Conservation (phyloP, 1,284 basidiomycete genomes). For the Papiliotrema nemorosa region DNA sequence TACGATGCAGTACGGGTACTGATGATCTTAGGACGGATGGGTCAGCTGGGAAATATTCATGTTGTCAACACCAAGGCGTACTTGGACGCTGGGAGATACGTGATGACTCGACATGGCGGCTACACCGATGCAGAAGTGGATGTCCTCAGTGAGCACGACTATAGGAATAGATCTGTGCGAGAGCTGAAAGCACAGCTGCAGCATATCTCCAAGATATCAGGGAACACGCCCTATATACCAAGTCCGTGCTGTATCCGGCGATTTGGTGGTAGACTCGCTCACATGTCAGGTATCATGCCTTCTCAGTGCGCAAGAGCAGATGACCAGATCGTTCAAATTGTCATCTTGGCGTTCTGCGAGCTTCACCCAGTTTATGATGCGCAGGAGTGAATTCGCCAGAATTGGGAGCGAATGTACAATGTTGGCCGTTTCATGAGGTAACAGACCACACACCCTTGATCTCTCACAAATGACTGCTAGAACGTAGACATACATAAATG, state of each 20-base stretch:
- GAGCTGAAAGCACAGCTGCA: neutral
- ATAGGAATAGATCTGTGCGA: neutral
- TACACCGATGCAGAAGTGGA: conserved; percentile 25
- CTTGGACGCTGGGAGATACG: conserved; percentile 17
- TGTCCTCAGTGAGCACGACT: conserved; percentile 15
- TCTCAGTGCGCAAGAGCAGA: conserved; percentile 5
- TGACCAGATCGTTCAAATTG: neutral
- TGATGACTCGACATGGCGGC: conserved; percentile 15
- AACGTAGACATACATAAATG: no score
- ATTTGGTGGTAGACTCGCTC: neutral
- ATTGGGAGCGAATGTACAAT: neutral
- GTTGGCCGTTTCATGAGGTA: no score
- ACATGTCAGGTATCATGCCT: conserved; percentile 6
- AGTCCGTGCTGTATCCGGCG: neutral
- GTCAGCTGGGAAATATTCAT: conserved; percentile 20
- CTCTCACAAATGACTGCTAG: no score
- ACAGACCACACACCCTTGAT: no score
- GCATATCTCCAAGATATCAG: conserved; percentile 3
- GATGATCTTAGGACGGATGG: conserved; percentile 12
- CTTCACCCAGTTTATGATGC: neutral
- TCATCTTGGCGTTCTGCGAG: neutral
- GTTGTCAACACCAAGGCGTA: conserved; percentile 17
- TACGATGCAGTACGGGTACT: neutral
- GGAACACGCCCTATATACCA: conserved; percentile 5
- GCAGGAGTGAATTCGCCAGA: neutral